phyloP scores from a whole-genome alignment of 2,329 filamentous ascomycete genomes.

The Penicillium sp. region DNA sequence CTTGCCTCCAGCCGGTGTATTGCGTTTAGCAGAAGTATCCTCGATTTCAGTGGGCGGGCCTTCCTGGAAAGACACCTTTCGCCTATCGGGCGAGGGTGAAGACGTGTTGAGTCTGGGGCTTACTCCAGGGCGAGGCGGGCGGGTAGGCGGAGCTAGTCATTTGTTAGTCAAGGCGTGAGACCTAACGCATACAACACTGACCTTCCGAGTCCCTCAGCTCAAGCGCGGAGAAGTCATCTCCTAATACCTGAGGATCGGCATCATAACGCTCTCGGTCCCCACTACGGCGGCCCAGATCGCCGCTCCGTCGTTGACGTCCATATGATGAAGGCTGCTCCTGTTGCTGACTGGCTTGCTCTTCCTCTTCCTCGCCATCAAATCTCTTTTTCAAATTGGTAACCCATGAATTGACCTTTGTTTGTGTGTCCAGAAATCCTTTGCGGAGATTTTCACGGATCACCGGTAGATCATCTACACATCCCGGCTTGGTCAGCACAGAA shows the following conservation, averaged over 20 bases:
- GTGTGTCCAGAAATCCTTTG: constrained; percentile 92
- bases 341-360: constrained; percentile 24
- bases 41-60: constrained; percentile 74
- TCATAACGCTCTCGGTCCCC: constrained; percentile 90
- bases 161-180: constrained; percentile 3
- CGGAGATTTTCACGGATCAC: constrained; percentile 87
- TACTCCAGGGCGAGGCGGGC: constrained; percentile 58
- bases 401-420: constrained; percentile 88
- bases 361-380: constrained; percentile 76
- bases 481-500: constrained; percentile 4
- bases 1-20: constrained; percentile 52
- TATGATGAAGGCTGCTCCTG: constrained; percentile 35
- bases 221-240: constrained; percentile 74
- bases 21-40: constrained; percentile 51
- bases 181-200: constrained; percentile 22
- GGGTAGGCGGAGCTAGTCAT: constrained; percentile 47
- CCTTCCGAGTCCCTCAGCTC: constrained; percentile 59
- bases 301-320: constrained; percentile 52
- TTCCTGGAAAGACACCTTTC: constrained; percentile 54
- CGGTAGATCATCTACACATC: constrained; percentile 69
- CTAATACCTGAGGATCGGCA: constrained; percentile 82
- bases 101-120: constrained; percentile 71
- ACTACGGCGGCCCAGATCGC: constrained; percentile 63
- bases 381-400: constrained; percentile 87
- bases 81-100: constrained; percentile 49